A percentile compares a stretch with the other conserved stretches of the same genome.
phyloP scores from a whole-genome alignment of 192 early-diverging fungal species.

The Bifiguratus adelaidae region DNA sequence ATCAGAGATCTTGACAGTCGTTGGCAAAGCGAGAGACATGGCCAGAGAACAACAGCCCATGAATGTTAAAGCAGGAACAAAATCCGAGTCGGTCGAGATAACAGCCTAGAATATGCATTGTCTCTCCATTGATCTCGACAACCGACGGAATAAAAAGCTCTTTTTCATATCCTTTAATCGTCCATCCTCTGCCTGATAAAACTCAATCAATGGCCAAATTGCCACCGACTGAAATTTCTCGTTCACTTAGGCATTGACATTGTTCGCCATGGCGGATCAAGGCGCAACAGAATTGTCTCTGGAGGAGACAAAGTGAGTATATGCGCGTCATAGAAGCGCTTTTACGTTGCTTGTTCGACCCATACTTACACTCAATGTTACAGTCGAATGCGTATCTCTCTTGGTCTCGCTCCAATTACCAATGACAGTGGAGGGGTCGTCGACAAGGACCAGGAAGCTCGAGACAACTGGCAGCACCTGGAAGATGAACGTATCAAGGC shows the following conservation, averaged over 20 bases:
- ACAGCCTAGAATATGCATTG: no score
- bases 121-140: no score
- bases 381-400: slow-evolving; percentile 39
- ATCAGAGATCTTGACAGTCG: slow-evolving; percentile 71
- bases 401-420: slow-evolving; percentile 35
- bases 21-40: slow-evolving; percentile 82
- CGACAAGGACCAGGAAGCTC: slow-evolving; percentile 28
- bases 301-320: slow-evolving; percentile 39
- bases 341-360: not conserved
- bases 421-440: slow-evolving; percentile 17
- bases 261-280: not conserved
- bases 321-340: not conserved
- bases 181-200: no score
- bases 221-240: no score
- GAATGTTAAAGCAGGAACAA: no score
- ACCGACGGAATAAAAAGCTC: no score
- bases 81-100: no score
- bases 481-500: slow-evolving; percentile 39
- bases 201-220: no score
- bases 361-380: not conserved
- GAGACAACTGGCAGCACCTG: slow-evolving; percentile 43
- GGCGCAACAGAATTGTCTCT: slow-evolving; percentile 30
- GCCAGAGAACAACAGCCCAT: no score
- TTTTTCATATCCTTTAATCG: no score
- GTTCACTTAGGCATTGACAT: no score